A percentile compares a stretch with the other conserved stretches of the same genome.
phyloP scores from a whole-genome alignment of 306 rosid genomes.

The Purshia tridentata region DNA sequence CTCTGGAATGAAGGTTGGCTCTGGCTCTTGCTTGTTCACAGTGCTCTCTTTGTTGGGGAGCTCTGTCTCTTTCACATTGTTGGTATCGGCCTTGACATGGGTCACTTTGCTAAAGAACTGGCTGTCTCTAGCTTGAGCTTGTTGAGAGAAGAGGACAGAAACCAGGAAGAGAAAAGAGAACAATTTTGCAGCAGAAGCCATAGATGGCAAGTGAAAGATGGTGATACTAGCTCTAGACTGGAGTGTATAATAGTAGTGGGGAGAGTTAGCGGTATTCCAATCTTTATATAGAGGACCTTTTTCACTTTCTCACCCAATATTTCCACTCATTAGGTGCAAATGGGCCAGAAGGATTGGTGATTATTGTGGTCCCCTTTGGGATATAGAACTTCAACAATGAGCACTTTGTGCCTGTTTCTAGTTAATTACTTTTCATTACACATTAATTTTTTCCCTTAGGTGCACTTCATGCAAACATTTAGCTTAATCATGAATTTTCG shows the following conservation, averaged over 20 bases:
- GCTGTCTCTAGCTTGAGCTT: constrained; percentile 65
- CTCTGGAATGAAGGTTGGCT: constrained; percentile 63
- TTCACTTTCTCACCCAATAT: constrained; percentile 16
- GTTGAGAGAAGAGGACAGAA: constrained; percentile 48
- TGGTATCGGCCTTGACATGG: constrained; percentile 27
- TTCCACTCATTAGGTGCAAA: constrained; percentile 54
- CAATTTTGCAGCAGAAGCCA: constrained; percentile 48
- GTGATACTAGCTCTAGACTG: neutral
- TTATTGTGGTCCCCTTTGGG: constrained; percentile 57
- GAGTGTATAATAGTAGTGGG: constrained; percentile 4
- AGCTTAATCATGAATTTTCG: constrained; percentile 18
- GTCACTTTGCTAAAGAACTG: constrained; percentile 84
- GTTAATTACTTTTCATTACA: neutral
- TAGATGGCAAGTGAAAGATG: constrained; percentile 27
- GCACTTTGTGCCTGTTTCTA: neutral
- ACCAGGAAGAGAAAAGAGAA: constrained; percentile 41
- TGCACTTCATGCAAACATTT: neutral
- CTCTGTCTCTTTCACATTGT: constrained; percentile 41
- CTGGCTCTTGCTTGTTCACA: constrained; percentile 32
- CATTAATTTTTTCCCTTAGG: neutral
- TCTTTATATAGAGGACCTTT: constrained; percentile 46
- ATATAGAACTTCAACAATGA: constrained; percentile 23
- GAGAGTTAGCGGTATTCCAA: constrained; percentile 7
- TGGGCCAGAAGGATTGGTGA: constrained; percentile 31
- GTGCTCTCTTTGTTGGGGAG: constrained; percentile 34